Conservation (phyloP, 768 basidiomycete genomes). For the Daedaleopsis nitida region DNA sequence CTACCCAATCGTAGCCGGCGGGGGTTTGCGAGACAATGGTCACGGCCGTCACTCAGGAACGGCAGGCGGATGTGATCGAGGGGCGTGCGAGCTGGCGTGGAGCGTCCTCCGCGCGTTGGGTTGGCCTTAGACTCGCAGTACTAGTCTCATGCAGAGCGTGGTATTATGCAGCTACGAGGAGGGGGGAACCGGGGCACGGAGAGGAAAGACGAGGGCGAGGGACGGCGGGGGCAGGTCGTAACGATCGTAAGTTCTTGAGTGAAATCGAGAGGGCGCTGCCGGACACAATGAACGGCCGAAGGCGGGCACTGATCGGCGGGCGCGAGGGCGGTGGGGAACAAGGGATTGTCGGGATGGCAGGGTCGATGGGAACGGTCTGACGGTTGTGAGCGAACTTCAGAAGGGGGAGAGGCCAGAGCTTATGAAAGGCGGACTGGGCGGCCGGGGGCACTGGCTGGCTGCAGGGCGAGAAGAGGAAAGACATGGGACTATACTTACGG, state of each 20-base stretch:
- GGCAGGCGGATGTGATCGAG: conserved; percentile 24
- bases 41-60: conserved; percentile 13
- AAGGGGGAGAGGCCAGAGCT: neutral
- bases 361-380: neutral
- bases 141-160: too few species aligned
- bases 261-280: conserved; percentile 9
- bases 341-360: neutral
- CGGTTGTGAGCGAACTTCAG: neutral
- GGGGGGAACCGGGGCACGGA: neutral
- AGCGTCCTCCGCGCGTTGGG: too few species aligned
- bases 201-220: neutral
- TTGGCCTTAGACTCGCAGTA: too few species aligned
- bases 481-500: neutral
- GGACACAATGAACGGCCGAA: neutral
- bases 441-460: neutral
- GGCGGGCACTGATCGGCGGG: conserved; percentile 12
- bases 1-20: neutral
- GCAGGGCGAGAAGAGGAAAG: neutral
- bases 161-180: neutral
- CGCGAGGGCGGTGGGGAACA: neutral
- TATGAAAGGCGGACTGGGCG: neutral
- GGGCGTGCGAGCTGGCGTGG: conserved; percentile 10
- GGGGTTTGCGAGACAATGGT: too few species aligned
- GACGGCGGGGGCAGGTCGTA: conserved; percentile 9
- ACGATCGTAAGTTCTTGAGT: conserved; percentile 18